Evolutionary conservation across 192 early-diverging fungal genomes (phyloP).

Genomic region (Coemansia sp.): DNA sequence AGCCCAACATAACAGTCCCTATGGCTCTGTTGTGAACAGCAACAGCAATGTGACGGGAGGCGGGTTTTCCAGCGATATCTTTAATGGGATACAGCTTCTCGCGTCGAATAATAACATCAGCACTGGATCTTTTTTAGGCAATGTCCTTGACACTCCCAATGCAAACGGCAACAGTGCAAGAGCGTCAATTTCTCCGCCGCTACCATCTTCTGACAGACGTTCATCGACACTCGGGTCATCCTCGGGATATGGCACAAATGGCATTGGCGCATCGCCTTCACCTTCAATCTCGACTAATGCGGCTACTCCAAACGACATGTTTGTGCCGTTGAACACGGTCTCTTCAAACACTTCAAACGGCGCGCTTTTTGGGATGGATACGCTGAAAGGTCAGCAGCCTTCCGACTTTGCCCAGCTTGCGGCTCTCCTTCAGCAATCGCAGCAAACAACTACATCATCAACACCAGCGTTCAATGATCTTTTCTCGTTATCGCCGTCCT

Average conservation of each 20-base stretch:
- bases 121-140: constrained; percentile 41
- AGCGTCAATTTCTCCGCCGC: constrained; percentile 13
- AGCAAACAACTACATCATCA: constrained; percentile 18
- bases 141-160: constrained; percentile 25
- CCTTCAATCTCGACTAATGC: constrained; percentile 9
- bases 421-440: constrained; percentile 29
- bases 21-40: neutral
- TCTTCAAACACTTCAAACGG: neutral
- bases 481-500: constrained; percentile 35
- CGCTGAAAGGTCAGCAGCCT: constrained; percentile 26
- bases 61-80: constrained; percentile 29
- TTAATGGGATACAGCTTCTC: constrained; percentile 44
- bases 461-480: constrained; percentile 48
- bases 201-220: neutral
- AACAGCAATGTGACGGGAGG: neutral
- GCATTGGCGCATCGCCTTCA: constrained; percentile 11
- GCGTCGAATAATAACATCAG: constrained; percentile 52
- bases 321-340: constrained; percentile 32
- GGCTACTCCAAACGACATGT: constrained; percentile 43
- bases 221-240: neutral
- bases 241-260: neutral
- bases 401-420: constrained; percentile 27
- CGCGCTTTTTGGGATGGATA: constrained; percentile 26
- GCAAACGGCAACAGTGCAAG: constrained; percentile 1
- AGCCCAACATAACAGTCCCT: constrained; percentile 4